A percentile compares a stretch with the other conserved stretches of the same genome.
phyloP scores from a whole-genome alignment of 192 early-diverging fungal genomes.

The Anaeromyces robustus region DNA sequence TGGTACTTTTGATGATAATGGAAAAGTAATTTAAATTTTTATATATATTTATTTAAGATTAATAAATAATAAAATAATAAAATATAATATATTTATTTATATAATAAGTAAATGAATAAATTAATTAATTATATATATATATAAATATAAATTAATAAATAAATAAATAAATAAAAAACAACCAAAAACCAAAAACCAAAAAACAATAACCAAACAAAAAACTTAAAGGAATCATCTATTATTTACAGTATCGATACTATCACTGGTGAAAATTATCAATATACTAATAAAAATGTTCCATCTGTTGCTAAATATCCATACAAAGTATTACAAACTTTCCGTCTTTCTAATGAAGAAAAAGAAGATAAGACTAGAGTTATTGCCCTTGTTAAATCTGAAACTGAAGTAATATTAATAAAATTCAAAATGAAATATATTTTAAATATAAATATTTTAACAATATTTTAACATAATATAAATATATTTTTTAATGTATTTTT shows the following conservation, averaged over 20 bases:
- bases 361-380: conserved; percentile 39
- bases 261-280: conserved; percentile 39
- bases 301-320: conserved; percentile 17
- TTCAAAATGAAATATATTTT: conserved; percentile 6
- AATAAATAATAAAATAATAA: too few relatives aligned
- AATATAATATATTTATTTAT: too few relatives aligned
- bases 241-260: conserved; percentile 46
- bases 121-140: neutral
- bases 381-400: conserved; percentile 26
- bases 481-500: conserved; percentile 36
- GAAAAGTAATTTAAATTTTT: neutral
- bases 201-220: conserved; percentile 10
- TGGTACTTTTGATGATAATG: conserved; percentile 19
- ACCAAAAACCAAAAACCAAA: conserved; percentile 10
- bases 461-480: too few relatives aligned
- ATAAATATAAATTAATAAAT: neutral
- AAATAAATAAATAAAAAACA: conserved; percentile 3
- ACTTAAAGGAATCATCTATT: neutral
- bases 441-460: too few relatives aligned
- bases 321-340: conserved; percentile 41
- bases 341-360: conserved; percentile 47
- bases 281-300: conserved; percentile 4
- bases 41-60: too few relatives aligned
- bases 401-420: conserved; percentile 13
- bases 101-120: neutral